phyloP scores from a whole-genome alignment of 352 stramenopile genomes.

The Nannochloropsis limnetica region DNA sequence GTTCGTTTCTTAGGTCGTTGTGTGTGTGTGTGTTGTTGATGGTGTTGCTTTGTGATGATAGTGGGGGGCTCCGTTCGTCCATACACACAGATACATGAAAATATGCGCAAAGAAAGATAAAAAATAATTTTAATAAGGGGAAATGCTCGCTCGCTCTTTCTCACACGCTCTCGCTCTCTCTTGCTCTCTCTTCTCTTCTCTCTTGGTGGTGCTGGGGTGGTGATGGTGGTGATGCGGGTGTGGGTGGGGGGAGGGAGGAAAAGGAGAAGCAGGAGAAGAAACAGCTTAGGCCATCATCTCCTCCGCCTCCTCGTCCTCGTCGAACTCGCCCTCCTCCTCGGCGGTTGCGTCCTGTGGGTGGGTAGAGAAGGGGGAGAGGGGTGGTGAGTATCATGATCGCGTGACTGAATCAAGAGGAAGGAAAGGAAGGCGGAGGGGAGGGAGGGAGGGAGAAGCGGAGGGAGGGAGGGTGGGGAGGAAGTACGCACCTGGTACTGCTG shows the following conservation, averaged over 20 bases:
- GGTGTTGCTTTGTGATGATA: neutral
- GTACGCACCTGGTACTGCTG: conserved; percentile 91
- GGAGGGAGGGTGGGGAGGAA: neutral
- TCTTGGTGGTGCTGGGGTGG: neutral
- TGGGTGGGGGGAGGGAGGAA: neutral
- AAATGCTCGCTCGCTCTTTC: neutral
- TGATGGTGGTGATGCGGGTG: neutral
- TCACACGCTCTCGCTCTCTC: neutral
- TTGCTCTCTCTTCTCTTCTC: neutral
- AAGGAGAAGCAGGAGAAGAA: neutral
- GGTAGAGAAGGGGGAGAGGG: neutral
- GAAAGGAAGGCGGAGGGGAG: neutral
- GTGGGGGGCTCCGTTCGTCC: neutral
- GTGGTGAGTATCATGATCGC: neutral
- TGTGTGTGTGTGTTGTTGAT: neutral
- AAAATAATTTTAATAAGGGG: neutral
- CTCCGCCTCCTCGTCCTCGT: conserved; percentile 82
- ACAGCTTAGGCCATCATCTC: conserved; percentile 50
- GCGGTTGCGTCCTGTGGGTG: conserved; percentile 77
- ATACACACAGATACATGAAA: neutral
- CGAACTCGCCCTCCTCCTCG: conserved; percentile 94
- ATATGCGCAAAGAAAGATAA: neutral
- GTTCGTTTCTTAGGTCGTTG: neutral
- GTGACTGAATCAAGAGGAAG: neutral
- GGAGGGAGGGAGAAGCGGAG: neutral